Base-by-base conservation (phyloP, 371 early-diverging fungal species). In the Mitosporidium daphniae region DNA sequence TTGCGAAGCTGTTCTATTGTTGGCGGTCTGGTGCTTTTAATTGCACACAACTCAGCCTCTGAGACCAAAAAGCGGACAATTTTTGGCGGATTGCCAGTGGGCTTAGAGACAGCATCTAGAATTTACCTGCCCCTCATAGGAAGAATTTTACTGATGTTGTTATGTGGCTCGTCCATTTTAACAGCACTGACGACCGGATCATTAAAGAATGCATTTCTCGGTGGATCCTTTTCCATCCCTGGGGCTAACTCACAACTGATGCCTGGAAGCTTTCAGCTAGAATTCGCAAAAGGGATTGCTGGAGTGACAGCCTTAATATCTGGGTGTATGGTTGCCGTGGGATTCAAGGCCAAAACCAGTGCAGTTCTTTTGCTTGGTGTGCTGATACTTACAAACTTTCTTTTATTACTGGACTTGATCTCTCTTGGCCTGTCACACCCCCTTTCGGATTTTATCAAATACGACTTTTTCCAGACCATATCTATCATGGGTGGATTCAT, bases 381-480 rank as follows among this genome's bases (percentile, higher is more conserved):
- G 41, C 39, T 84, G 27, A 61, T 59, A 21, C 52, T 84, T 26
- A 56, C 61, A 35, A 82, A 84, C 37, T 52, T 84, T 26, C 39
- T 69, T 15, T 57, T 80, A 16, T 8, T 22, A 18, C 13, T 19
- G 3, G 2, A 17, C 14, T 10, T 5, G 18, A 9, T 7, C 22
- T 6, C 8, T 24, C 4, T 9, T 13, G 8, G 6, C 21, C 8
- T 10, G 14, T n/a, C 26, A 1, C 31, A 10, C 19, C 8, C 10
- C 3, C 16, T 29, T 10, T 32, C 47, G 29, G 86, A 84, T 33
- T 84, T 78, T 41, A 55, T 73, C 35, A 70, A 77, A 50, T 84
- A 82, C 41, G 86, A 84, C 47, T 84, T 84, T 38, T 84, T 82
- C 65, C 84, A 84, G 44, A 82, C 68, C 1, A 50, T 84, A 25